Percentiles rank a stretch among this genome's conserved stretches.
These are phyloP conservation scores for Paramyrothecium roridum DNA, from an alignment of 2,329 filamentous ascomycete species.

Conservation along the genomic window DNA sequence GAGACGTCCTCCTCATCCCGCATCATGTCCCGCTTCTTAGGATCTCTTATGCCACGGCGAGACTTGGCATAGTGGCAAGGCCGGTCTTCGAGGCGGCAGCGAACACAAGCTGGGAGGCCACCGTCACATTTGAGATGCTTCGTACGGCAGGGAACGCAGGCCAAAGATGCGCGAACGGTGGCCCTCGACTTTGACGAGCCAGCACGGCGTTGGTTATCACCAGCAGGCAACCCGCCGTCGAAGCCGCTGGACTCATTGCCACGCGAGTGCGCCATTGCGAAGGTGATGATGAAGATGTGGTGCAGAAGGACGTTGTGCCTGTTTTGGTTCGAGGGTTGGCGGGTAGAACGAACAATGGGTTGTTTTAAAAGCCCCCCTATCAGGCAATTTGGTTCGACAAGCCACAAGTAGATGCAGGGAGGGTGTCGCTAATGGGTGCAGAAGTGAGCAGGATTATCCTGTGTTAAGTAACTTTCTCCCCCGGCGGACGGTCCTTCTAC, in stretches of 20 bases:
- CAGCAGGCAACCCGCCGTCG: background rate
- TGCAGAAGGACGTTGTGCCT: background rate
- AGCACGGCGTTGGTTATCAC: slow-evolving; percentile 6
- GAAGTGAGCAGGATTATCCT: background rate
- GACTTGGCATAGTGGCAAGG: slow-evolving; percentile 13
- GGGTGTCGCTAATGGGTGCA: background rate
- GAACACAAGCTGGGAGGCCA: slow-evolving; percentile 10
- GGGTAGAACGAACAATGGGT: background rate
- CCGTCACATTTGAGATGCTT: slow-evolving; percentile 18
- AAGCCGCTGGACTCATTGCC: background rate
- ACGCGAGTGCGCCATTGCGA: slow-evolving; percentile 10
- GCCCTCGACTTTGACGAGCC: slow-evolving; percentile 10
- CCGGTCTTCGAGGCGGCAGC: slow-evolving; percentile 12
- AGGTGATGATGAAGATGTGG: background rate
- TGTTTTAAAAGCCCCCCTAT: no score
- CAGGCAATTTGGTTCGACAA: no score
- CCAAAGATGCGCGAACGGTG: slow-evolving; percentile 13
- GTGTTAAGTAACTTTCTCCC: background rate
- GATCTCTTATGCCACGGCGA: slow-evolving; percentile 13
- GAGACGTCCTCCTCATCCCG: slow-evolving; percentile 4
- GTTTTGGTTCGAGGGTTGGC: background rate
- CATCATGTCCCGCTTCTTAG: slow-evolving; percentile 10
- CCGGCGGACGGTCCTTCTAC: background rate
- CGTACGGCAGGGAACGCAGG: slow-evolving; percentile 15
- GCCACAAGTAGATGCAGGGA: no score